phyloP scores from a whole-genome alignment of 2,329 filamentous ascomycete species.

The Dactylellina drechsleri region DNA sequence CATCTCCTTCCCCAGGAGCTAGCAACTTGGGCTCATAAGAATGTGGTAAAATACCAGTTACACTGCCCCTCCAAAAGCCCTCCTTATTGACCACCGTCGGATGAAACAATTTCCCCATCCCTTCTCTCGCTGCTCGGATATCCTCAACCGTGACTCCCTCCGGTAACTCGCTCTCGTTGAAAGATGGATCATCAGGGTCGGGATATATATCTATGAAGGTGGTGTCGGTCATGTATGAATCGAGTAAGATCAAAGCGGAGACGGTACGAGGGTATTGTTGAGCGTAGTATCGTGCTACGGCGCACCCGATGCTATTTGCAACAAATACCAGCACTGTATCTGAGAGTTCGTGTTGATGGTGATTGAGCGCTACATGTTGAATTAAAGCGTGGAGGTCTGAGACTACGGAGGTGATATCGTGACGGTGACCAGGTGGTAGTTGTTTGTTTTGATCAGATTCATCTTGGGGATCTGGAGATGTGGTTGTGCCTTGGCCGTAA shows the following conservation, averaged over 20 bases:
- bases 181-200: constrained; percentile 66
- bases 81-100: constrained; percentile 66
- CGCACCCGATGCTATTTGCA: constrained; percentile 67
- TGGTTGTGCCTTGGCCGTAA: constrained; percentile 68
- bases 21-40: constrained; percentile 64
- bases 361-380: constrained; percentile 60
- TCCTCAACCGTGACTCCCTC: constrained; percentile 61
- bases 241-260: constrained; percentile 66
- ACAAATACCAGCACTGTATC: constrained; percentile 63
- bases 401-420: constrained; percentile 64
- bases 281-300: constrained; percentile 67
- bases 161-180: constrained; percentile 63
- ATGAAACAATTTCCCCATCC: constrained; percentile 64
- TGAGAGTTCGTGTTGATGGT: neutral
- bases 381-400: constrained; percentile 65
- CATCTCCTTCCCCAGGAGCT: constrained; percentile 56
- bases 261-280: constrained; percentile 64
- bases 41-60: constrained; percentile 62
- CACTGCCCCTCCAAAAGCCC: constrained; percentile 65
- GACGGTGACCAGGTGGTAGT: constrained; percentile 62
- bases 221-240: constrained; percentile 70
- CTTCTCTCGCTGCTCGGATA: constrained; percentile 60
- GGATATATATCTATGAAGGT: constrained; percentile 69
- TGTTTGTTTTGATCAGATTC: constrained; percentile 25
- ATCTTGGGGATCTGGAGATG: constrained; percentile 64